Evolutionary conservation across 208 protist genomes (phyloP).

Genomic region (Leishmania guyanensis): DNA sequence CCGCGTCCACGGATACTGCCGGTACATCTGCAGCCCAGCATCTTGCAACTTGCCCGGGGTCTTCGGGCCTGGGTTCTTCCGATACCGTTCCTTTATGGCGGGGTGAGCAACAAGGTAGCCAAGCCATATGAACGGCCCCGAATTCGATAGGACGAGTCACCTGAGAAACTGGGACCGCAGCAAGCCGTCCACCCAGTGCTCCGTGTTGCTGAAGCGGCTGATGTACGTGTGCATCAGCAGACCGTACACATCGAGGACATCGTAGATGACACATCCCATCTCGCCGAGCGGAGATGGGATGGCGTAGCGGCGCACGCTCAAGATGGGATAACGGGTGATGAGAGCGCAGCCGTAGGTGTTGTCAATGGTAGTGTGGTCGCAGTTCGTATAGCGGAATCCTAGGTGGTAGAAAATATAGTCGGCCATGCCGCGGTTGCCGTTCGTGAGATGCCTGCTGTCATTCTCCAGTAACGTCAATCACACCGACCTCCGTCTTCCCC

Average conservation of each 20-base stretch:
- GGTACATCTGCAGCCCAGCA: constrained; percentile 67
- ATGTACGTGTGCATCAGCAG: constrained; percentile 71
- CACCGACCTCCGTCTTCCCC: constrained; percentile 43
- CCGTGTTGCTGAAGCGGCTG: constrained; percentile 85
- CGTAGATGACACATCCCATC: constrained; percentile 70
- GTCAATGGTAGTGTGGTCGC: constrained; percentile 75
- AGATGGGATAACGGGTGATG: constrained; percentile 78
- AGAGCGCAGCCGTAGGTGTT: constrained; percentile 84
- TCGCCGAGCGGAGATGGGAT: constrained; percentile 78
- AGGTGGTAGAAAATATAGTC: constrained; percentile 80
- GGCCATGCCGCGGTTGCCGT: constrained; percentile 78
- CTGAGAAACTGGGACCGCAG: constrained; percentile 82
- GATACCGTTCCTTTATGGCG: constrained; percentile 50
- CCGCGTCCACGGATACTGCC: constrained; percentile 56
- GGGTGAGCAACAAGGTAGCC: constrained; percentile 83
- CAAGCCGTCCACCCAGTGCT: constrained; percentile 85
- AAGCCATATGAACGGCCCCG: constrained; percentile 73
- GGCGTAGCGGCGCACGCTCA: constrained; percentile 65
- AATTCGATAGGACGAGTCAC: constrained; percentile 43
- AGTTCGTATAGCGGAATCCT: constrained; percentile 77
- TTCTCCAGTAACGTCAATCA: constrained; percentile 76
- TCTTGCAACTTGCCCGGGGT: constrained; percentile 62
- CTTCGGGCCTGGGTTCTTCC: constrained; percentile 49
- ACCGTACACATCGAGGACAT: constrained; percentile 70
- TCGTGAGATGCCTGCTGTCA: constrained; percentile 73